These are phyloP conservation scores for Teunomyces aglyptinius DNA, from an alignment of 805 yeast species.

Conservation along the genomic window DNA sequence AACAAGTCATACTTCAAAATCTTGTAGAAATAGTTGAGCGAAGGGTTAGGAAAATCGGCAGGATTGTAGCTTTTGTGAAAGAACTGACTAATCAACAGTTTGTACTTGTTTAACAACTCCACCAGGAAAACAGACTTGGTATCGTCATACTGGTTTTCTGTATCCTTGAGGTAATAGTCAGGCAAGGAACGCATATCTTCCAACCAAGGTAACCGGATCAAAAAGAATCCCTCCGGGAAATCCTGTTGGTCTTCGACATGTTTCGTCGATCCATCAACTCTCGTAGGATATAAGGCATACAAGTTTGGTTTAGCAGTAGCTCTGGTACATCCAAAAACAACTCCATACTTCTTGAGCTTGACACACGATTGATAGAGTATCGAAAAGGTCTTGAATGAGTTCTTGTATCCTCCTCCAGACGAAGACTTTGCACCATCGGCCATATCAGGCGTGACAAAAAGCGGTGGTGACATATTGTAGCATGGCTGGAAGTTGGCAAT, in stretches of 20 bases:
- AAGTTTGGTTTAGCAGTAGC: constrained; percentile 53
- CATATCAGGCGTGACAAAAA: constrained; percentile 65
- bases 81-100: constrained; percentile 35
- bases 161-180: constrained; percentile 18
- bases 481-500: constrained; percentile 44
- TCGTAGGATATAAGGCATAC: constrained; percentile 60
- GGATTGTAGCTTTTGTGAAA: constrained; percentile 54
- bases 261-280: constrained; percentile 19
- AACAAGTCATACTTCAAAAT: constrained; percentile 63
- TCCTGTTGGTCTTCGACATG: constrained; percentile 11
- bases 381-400: constrained; percentile 66
- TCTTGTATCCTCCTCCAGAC: constrained; percentile 44
- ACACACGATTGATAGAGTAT: constrained; percentile 62
- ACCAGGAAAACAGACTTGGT: constrained; percentile 12
- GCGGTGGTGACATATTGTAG: constrained; percentile 53
- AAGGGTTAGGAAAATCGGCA: constrained; percentile 59
- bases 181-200: constrained; percentile 78
- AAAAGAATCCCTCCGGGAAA: constrained; percentile 71
- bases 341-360: constrained; percentile 52
- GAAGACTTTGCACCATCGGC: constrained; percentile 36
- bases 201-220: constrained; percentile 66
- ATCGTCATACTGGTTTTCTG: constrained; percentile 9
- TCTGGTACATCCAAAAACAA: constrained; percentile 70
- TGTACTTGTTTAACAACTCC: constrained; percentile 20
- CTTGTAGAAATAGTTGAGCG: constrained; percentile 63